Percentiles rank a stretch among this genome's conserved stretches.
Conservation (phyloP, 1,139 yeast genomes). For the Taphrina flavorubra region DNA sequence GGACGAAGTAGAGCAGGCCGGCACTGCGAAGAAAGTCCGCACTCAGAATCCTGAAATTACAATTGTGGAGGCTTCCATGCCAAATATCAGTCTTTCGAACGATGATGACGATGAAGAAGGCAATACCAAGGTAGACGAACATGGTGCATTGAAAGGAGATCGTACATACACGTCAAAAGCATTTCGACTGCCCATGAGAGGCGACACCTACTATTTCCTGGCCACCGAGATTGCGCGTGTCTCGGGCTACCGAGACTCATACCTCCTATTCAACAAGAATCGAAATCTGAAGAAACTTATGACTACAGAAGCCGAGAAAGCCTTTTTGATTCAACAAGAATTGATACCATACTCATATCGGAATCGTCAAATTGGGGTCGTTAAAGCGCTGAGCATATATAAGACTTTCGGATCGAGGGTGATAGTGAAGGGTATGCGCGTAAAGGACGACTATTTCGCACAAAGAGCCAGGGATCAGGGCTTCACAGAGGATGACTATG, state of each 20-base stretch:
- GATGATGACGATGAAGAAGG: constrained; percentile 60
- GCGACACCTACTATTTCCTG: constrained; percentile 63
- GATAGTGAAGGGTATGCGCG: constrained; percentile 66
- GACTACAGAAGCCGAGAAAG: constrained; percentile 66
- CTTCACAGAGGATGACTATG: constrained; percentile 53
- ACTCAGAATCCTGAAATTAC: background rate
- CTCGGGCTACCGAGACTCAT: constrained; percentile 69
- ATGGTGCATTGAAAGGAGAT: constrained; percentile 65
- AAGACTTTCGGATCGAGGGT: constrained; percentile 75
- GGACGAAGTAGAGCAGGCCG: constrained; percentile 43
- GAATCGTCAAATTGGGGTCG: constrained; percentile 67
- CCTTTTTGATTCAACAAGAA: constrained; percentile 62
- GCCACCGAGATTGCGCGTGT: constrained; percentile 74
- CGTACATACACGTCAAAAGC: constrained; percentile 64
- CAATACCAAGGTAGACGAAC: constrained; percentile 60
- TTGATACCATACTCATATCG: constrained; percentile 68
- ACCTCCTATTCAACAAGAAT: constrained; percentile 67
- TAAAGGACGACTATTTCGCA: constrained; percentile 82
- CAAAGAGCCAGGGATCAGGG: constrained; percentile 60
- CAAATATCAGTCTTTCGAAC: constrained; percentile 1
- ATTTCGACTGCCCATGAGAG: constrained; percentile 62
- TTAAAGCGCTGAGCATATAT: constrained; percentile 68
- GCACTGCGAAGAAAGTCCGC: constrained; percentile 17
- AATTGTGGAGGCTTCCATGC: background rate
- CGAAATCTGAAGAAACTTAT: constrained; percentile 62